Conservation (phyloP, 352 stramenopile genomes). For the Phytophthora cryptogea region DNA sequence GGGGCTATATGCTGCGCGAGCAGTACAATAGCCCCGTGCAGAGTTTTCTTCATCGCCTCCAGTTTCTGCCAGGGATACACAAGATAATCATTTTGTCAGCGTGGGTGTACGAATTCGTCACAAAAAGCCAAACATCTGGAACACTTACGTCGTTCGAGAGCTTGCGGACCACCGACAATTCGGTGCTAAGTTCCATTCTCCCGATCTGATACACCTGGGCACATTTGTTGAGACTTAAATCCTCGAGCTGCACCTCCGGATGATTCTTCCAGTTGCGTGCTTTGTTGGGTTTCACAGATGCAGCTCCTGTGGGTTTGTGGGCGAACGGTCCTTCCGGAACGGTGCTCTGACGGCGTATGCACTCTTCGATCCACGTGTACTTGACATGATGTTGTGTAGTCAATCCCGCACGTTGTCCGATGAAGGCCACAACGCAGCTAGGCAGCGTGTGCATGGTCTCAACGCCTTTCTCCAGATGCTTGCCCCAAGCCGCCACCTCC, state of each 20-base stretch:
- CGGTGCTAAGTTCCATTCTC: conserved; percentile 38
- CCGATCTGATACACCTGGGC: conserved; percentile 50
- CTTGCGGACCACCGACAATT: conserved; percentile 57
- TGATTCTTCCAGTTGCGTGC: conserved; percentile 51
- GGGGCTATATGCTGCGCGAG: conserved; percentile 78
- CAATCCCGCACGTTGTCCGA: conserved; percentile 57
- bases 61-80: conserved; percentile 44
- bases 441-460: conserved; percentile 45
- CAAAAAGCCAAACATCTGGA: background rate
- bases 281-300: conserved; percentile 19
- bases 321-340: conserved; percentile 62
- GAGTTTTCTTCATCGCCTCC: conserved; percentile 50
- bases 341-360: conserved; percentile 52
- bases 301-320: conserved; percentile 20
- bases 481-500: conserved; percentile 46
- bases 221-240: conserved; percentile 49
- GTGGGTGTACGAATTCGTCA: too few species aligned
- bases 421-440: conserved; percentile 59
- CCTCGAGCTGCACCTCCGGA: conserved; percentile 53
- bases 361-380: conserved; percentile 87
- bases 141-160: conserved; percentile 46
- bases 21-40: conserved; percentile 68
- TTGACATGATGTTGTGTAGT: conserved; percentile 65
- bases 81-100: conserved; percentile 3
- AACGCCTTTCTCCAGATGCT: conserved; percentile 40